phyloP scores from a whole-genome alignment of 78 protist species.

The Speleostelium caveatum region DNA sequence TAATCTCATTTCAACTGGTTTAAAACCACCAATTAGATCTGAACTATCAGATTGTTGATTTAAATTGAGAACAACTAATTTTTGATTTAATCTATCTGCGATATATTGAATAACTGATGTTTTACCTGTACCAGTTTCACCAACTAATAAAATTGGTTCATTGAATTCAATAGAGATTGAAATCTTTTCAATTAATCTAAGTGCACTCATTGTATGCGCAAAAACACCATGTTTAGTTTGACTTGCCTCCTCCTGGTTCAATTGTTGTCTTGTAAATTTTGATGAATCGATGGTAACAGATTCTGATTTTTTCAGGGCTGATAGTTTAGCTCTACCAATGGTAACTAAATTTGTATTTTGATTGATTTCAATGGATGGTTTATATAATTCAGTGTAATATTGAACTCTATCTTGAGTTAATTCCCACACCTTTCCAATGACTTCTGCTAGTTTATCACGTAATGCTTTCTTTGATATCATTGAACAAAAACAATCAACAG shows the following conservation, averaged over 20 bases:
- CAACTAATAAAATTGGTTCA: slow-evolving; percentile 96
- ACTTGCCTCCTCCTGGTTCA: neutral
- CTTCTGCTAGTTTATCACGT: slow-evolving; percentile 13
- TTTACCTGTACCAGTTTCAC: slow-evolving; percentile 99
- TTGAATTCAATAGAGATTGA: slow-evolving; percentile 83
- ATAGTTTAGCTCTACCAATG: slow-evolving; percentile 75
- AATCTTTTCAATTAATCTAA: slow-evolving; percentile 90
- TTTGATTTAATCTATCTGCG: slow-evolving; percentile 84
- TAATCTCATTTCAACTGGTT: slow-evolving; percentile 94
- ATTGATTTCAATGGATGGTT: slow-evolving; percentile 43
- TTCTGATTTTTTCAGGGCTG: slow-evolving; percentile 8
- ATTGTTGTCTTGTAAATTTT: slow-evolving; percentile 1
- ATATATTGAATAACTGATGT: slow-evolving; percentile 97
- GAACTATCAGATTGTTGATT: slow-evolving; percentile 96
- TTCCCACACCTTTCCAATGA: slow-evolving; percentile 80
- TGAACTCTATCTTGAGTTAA: slow-evolving; percentile 49
- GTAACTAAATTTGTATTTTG: neutral
- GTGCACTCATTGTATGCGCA: slow-evolving; percentile 85
- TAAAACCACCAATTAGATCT: slow-evolving; percentile 99
- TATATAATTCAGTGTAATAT: slow-evolving; percentile 63
- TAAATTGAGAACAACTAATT: slow-evolving; percentile 94
- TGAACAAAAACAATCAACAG: slow-evolving; percentile 86
- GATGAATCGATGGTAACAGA: neutral
- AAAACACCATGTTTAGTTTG: slow-evolving; percentile 62
- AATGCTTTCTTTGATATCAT: slow-evolving; percentile 35